Percentiles rank a stretch among this genome's conserved stretches.
Conservation (phyloP, 345 rosid genomes). For the Linum lewisii region DNA sequence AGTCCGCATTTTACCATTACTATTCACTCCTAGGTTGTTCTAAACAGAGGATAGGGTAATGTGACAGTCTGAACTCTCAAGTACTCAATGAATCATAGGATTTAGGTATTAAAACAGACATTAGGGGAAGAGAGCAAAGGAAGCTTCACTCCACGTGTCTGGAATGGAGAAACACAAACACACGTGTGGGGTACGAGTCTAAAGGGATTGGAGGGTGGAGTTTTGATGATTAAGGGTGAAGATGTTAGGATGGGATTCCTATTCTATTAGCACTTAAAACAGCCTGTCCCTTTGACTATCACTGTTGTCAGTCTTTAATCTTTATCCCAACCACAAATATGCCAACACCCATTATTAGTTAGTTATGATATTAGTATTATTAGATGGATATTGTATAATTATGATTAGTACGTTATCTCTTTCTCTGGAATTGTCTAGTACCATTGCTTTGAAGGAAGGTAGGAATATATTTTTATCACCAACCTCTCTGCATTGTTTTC, state of each 20-base stretch:
- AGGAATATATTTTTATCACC: not conserved
- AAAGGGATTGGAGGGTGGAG: not conserved
- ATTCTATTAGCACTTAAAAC: not conserved
- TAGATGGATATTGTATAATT: not conserved
- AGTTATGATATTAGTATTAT: too few species aligned
- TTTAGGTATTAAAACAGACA: too few species aligned
- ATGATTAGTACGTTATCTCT: not conserved
- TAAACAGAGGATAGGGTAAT: too few species aligned
- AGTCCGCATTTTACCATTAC: too few species aligned
- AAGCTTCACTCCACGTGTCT: not conserved
- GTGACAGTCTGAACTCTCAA: too few species aligned
- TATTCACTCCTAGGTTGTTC: too few species aligned
- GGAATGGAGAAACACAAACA: not conserved
- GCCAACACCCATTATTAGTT: not conserved
- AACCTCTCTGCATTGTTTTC: not conserved
- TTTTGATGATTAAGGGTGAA: not conserved
- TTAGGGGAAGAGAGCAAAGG: too few species aligned
- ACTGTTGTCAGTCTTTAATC: not conserved
- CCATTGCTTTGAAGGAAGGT: not conserved
- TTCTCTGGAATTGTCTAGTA: not conserved
- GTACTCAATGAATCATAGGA: not conserved
- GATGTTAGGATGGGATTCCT: not conserved
- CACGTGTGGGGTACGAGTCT: not conserved
- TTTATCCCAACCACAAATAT: not conserved
- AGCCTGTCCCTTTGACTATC: not conserved